Evolutionary conservation across 345 rosid species (phyloP), one percentile per base, ranked within the genome.

Genomic region (Populus ilicifolia): DNA sequence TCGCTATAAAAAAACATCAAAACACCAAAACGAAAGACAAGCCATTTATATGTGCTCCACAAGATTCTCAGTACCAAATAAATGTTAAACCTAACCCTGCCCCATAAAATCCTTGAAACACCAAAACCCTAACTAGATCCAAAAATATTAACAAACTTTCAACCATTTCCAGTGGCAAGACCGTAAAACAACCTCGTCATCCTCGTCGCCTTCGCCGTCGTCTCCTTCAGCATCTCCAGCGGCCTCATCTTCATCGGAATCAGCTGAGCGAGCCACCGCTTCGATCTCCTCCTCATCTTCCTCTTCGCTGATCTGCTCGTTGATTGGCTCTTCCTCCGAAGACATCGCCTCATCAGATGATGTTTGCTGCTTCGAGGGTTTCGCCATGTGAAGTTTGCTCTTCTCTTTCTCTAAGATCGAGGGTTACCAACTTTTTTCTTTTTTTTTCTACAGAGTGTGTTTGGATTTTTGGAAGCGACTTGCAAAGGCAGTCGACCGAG

Each of bases 211-310:
- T 1, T 68, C 79, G 1, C 6, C 77, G 46, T 36, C 90, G 17
- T 27, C 81, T 10, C 69, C 81, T 0, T 41, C 89, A 6, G 73
- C 78, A 0, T 70, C 75, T 17, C 77, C 85, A 10, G 76, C 67
- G 29, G 74, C 83, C 39, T 84, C 86, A n/a, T 92, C 93, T 1
- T 87, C 93, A 56, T 89, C 96, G 67, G 97, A 91, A 52, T 79
- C 93, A 7, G 88, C 97, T 29, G 96, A 81, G 76, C 98, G 97
- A 82, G 91, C 97, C 30, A 95, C 98, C 72, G 97, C 98, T 80
- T 95, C 93, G n/a, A 95, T 88, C 89, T 95, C 99, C 80, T 95
- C 98, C 72, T 93, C 98, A 23, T 93, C 99, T 59, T 89, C 98
- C 69, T 90, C 97, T 10, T 85, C 90, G 81, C 85, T 83, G 82